phyloP scores from a whole-genome alignment of 1,139 yeast species.

The Suhomyces taliae region DNA sequence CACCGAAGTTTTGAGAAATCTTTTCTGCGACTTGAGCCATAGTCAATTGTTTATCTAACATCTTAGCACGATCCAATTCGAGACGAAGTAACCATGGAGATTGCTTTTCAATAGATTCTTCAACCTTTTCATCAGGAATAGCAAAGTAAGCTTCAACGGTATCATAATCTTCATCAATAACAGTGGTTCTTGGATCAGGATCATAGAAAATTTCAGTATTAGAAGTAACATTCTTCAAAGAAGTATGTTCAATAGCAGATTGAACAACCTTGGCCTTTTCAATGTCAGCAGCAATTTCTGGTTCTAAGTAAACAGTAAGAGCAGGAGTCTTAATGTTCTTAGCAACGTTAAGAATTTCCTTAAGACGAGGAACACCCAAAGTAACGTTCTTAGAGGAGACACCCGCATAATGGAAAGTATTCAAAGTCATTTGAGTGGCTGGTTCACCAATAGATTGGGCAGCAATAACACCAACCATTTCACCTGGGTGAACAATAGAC shows the following conservation, averaged over 20 bases:
- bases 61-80: conserved; percentile 96
- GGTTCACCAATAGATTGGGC: conserved; percentile 99
- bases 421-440: conserved; percentile 98
- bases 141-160: conserved; percentile 97
- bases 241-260: conserved; percentile 95
- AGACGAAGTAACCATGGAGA: conserved; percentile 97
- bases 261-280: conserved; percentile 94
- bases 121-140: conserved; percentile 96
- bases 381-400: conserved; percentile 99
- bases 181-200: conserved; percentile 96
- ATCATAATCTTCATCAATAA: conserved; percentile 94
- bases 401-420: conserved; percentile 99
- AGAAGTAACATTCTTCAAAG: conserved; percentile 92
- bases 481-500: conserved; percentile 96
- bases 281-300: conserved; percentile 80
- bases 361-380: conserved; percentile 98
- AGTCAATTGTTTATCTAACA: conserved; percentile 96
- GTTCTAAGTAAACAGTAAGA: conserved; percentile 82
- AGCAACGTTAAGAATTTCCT: conserved; percentile 98
- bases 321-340: conserved; percentile 99
- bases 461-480: conserved; percentile 99
- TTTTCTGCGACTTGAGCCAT: conserved; percentile 99
- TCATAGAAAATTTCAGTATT: conserved; percentile 96
- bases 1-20: conserved; percentile 90
- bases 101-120: conserved; percentile 88